Percentiles rank a stretch among this genome's conserved stretches.
phyloP scores from a whole-genome alignment of 2,329 filamentous ascomycete species.

The Dactylonectria macrodidyma region DNA sequence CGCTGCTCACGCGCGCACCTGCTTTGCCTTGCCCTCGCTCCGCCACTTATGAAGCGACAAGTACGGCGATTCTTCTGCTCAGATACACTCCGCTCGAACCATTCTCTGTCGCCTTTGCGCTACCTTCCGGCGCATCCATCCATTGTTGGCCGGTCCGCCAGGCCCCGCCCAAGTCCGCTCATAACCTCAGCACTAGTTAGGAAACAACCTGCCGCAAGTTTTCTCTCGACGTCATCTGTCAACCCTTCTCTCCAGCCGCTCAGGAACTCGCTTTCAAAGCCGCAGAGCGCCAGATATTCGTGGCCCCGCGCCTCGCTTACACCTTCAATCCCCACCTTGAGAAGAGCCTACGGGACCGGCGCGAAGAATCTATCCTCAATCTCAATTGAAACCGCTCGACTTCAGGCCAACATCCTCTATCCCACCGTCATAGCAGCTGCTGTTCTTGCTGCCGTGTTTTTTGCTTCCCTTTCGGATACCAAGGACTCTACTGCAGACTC shows the following conservation, averaged over 20 bases:
- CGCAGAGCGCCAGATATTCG: conserved; percentile 12
- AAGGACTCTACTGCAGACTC: conserved; percentile 9
- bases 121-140: conserved; percentile 36
- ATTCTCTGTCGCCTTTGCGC: conserved; percentile 25
- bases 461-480: conserved; percentile 37
- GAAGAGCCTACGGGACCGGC: conserved; percentile 28
- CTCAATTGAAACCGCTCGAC: conserved; percentile 20
- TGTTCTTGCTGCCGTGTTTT: conserved; percentile 32
- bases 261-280: background rate
- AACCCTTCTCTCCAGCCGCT: conserved; percentile 16
- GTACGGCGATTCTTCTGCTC: conserved; percentile 34
- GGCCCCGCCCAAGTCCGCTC: conserved; percentile 33
- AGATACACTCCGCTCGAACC: conserved; percentile 29
- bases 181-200: conserved; percentile 22
- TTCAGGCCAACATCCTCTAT: conserved; percentile 39
- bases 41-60: conserved; percentile 44
- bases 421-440: conserved; percentile 32
- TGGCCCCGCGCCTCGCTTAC: conserved; percentile 1
- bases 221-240: conserved; percentile 24
- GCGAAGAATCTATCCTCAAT: conserved; percentile 7
- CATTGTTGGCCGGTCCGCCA: conserved; percentile 28
- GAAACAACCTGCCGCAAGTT: conserved; percentile 1
- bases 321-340: background rate
- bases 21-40: conserved; percentile 26
- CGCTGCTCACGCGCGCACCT: conserved; percentile 38